These are phyloP conservation scores for Friedmanniomyces endolithicus DNA, from an alignment of 495 filamentous ascomycete genomes.

Conservation along the genomic window DNA sequence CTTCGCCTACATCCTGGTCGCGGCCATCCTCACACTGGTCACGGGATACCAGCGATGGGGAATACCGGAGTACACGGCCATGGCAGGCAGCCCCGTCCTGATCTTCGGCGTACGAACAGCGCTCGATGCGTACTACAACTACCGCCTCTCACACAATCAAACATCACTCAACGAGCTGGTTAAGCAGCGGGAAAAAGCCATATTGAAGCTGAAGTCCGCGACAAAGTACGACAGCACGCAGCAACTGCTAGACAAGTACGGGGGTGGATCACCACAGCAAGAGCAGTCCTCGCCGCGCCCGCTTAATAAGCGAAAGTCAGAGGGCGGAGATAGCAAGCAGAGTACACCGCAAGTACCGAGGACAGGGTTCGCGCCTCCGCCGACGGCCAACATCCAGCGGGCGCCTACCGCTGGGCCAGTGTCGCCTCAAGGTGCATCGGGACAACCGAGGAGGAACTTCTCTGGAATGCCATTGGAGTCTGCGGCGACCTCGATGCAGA, in stretches of 20 bases:
- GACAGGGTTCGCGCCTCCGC: slow-evolving; percentile 53
- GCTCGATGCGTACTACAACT: slow-evolving; percentile 61
- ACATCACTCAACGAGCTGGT: slow-evolving; percentile 58
- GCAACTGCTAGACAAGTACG: slow-evolving; percentile 88
- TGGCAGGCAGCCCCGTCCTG: slow-evolving; percentile 69
- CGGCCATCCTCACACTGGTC: slow-evolving; percentile 66
- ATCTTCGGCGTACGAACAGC: slow-evolving; percentile 54
- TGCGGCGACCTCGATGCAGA: neutral
- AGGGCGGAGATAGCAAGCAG: slow-evolving; percentile 17
- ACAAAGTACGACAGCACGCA: slow-evolving; percentile 94
- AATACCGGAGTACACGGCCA: slow-evolving; percentile 56
- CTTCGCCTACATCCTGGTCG: slow-evolving; percentile 78
- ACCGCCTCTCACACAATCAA: slow-evolving; percentile 57
- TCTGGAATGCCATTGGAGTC: slow-evolving; percentile 13
- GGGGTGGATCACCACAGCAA: slow-evolving; percentile 34
- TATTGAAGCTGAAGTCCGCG: slow-evolving; percentile 84
- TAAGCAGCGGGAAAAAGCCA: slow-evolving; percentile 67
- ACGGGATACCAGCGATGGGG: slow-evolving; percentile 76
- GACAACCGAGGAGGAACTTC: slow-evolving; percentile 4
- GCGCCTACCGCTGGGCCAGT: slow-evolving; percentile 1
- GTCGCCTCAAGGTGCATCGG: slow-evolving; percentile 18
- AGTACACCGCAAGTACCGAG: slow-evolving; percentile 20
- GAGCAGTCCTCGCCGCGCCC: slow-evolving; percentile 28
- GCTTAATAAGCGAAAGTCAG: slow-evolving; percentile 36
- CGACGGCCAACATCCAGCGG: slow-evolving; percentile 72